These are phyloP conservation scores for Eucalyptus decipiens DNA, from an alignment of 345 rosid genomes.

Conservation along the genomic window DNA sequence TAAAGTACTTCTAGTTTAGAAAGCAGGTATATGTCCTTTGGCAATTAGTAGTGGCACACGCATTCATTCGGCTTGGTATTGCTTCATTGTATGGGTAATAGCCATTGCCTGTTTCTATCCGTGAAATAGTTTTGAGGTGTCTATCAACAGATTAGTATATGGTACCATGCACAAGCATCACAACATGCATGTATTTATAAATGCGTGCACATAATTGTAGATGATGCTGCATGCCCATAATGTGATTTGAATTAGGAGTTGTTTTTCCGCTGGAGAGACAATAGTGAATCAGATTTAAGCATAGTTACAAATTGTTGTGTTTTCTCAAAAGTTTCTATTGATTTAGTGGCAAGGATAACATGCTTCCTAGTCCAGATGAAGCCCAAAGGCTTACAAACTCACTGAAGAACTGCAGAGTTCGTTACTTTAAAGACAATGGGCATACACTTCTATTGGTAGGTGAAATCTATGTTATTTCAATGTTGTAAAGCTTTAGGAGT, in stretches of 20 bases:
- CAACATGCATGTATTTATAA: background rate
- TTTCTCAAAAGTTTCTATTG: background rate
- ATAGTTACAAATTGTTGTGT: background rate
- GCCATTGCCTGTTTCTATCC: background rate
- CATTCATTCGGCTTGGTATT: background rate
- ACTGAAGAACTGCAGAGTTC: constrained; percentile 51
- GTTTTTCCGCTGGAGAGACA: background rate
- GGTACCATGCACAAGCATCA: background rate
- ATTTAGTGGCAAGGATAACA: constrained; percentile 64
- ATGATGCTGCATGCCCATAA: background rate
- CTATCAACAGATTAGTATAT: background rate
- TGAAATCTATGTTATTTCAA: background rate
- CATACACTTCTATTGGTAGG: constrained; percentile 73
- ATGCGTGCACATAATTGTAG: background rate
- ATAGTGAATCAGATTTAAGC: background rate
- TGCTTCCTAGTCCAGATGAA: constrained; percentile 81
- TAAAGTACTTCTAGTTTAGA: background rate
- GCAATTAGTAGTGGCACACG: background rate
- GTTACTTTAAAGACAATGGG: constrained; percentile 71
- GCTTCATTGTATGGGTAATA: background rate
- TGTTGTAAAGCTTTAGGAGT: background rate
- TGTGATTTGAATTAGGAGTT: background rate
- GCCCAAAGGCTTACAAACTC: constrained; percentile 37
- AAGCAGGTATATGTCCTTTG: background rate
- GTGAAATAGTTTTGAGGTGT: background rate